Evolutionary conservation across 2,329 filamentous ascomycete genomes (phyloP).

Genomic region (Alternaria metachromatica): DNA sequence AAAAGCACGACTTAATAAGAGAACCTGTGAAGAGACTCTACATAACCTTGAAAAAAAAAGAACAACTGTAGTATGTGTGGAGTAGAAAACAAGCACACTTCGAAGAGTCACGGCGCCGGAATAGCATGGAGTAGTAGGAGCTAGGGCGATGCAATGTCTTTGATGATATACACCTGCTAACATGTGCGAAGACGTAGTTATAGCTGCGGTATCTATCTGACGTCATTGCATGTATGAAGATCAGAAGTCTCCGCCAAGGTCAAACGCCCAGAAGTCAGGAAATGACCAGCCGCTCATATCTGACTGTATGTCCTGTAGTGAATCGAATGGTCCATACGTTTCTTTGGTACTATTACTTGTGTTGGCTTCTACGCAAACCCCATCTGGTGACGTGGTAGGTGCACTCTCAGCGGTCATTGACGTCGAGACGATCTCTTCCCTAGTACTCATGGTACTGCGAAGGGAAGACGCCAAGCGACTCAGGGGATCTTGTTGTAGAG

Average conservation of each 20-base stretch:
- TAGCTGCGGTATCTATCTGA: not conserved
- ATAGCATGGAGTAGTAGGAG: not conserved
- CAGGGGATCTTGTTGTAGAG: constrained; percentile 37
- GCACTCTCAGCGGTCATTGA: not conserved
- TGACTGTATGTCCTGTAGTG: constrained; percentile 36
- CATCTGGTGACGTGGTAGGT: constrained; percentile 12
- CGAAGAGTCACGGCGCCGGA: not conserved
- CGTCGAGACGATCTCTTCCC: constrained; percentile 1
- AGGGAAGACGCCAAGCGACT: constrained; percentile 30
- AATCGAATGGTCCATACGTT: constrained; percentile 24
- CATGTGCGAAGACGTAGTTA: not conserved
- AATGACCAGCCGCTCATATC: constrained; percentile 42
- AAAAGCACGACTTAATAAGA: not conserved
- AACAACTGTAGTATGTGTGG: not conserved
- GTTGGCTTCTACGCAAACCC: constrained; percentile 9
- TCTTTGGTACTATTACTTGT: constrained; percentile 8
- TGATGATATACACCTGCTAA: not conserved
- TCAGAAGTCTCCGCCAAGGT: constrained; percentile 40
- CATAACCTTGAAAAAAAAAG: not conserved
- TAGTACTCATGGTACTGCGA: constrained; percentile 21
- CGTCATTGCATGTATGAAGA: not conserved
- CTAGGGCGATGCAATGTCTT: not conserved
- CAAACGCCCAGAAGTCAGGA: constrained; percentile 46
- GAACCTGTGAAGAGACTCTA: not conserved
- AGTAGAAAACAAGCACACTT: not conserved